Evolutionary conservation across 768 basidiomycete genomes (phyloP).

Genomic region (Podaxis sp.): DNA sequence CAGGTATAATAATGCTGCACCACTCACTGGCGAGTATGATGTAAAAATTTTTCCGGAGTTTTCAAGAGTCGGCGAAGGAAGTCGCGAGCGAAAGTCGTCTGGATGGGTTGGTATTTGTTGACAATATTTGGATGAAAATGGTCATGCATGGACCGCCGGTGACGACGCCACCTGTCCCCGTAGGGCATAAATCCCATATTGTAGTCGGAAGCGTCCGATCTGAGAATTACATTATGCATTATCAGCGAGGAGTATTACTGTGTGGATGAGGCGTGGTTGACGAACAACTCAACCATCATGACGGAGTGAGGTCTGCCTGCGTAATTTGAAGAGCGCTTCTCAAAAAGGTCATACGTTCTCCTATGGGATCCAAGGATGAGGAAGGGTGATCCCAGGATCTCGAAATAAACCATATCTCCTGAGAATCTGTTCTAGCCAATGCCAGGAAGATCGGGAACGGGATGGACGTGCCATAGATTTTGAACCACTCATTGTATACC

Average conservation of each 20-base stretch:
- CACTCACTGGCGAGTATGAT: conserved; percentile 28
- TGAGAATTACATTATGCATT: background rate
- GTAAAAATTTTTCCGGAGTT: conserved; percentile 23
- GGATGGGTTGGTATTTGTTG: conserved; percentile 26
- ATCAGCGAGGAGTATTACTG: background rate
- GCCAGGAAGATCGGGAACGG: background rate
- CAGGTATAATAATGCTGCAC: background rate
- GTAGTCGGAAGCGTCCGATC: conserved; percentile 1
- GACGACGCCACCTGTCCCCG: conserved; percentile 19
- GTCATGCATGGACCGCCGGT: conserved; percentile 13
- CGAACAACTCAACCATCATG: conserved; percentile 14
- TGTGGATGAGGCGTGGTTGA: background rate
- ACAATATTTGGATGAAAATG: conserved; percentile 6
- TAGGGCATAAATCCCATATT: conserved; percentile 20
- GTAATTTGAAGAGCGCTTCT: conserved; percentile 18
- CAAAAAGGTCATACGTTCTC: conserved; percentile 17
- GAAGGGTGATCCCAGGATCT: conserved; percentile 16
- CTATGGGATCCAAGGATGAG: conserved; percentile 14
- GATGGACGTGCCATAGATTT: background rate
- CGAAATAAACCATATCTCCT: conserved; percentile 21
- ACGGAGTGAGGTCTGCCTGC: conserved; percentile 11
- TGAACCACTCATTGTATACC: conserved; percentile 13
- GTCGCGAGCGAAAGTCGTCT: conserved; percentile 22
- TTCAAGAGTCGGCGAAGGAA: conserved; percentile 23
- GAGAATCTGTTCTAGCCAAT: background rate